phyloP scores from a whole-genome alignment of 2,329 filamentous ascomycete genomes.

The Bipolaris victoriae region DNA sequence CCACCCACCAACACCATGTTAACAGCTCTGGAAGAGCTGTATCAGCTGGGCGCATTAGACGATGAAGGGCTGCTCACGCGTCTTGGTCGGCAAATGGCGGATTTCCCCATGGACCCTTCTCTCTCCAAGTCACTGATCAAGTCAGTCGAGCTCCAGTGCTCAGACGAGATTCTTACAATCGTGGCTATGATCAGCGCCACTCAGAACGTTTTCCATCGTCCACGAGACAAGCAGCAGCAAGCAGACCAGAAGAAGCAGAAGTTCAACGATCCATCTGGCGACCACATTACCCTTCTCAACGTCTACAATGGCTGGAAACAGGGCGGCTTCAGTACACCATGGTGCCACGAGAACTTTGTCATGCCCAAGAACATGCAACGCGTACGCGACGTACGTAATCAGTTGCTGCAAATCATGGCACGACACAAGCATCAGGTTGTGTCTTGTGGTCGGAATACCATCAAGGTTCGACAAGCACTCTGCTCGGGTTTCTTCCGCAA shows the following conservation, averaged over 20 bases:
- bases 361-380: conserved; percentile 87
- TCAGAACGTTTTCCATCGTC: conserved; percentile 87
- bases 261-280: conserved; percentile 93
- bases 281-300: conserved; percentile 93
- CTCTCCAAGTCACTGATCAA: conserved; percentile 89
- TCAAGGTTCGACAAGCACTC: conserved; percentile 84
- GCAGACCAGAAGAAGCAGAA: conserved; percentile 98
- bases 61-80: conserved; percentile 94
- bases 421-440: conserved; percentile 82
- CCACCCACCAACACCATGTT: conserved; percentile 98
- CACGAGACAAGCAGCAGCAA: conserved; percentile 95
- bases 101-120: conserved; percentile 96
- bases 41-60: conserved; percentile 87
- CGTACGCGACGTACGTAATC: conserved; percentile 89
- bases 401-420: conserved; percentile 92
- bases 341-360: conserved; percentile 99
- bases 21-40: conserved; percentile 92
- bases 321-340: conserved; percentile 79
- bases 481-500: conserved; percentile 97
- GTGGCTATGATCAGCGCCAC: conserved; percentile 74
- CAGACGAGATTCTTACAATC: conserved; percentile 91
- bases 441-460: conserved; percentile 86
- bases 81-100: conserved; percentile 94
- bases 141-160: conserved; percentile 85
- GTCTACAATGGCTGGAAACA: conserved; percentile 98